Conservation (phyloP, 176 grass and related monocot genomes). For the Saccharum spontaneum region DNA sequence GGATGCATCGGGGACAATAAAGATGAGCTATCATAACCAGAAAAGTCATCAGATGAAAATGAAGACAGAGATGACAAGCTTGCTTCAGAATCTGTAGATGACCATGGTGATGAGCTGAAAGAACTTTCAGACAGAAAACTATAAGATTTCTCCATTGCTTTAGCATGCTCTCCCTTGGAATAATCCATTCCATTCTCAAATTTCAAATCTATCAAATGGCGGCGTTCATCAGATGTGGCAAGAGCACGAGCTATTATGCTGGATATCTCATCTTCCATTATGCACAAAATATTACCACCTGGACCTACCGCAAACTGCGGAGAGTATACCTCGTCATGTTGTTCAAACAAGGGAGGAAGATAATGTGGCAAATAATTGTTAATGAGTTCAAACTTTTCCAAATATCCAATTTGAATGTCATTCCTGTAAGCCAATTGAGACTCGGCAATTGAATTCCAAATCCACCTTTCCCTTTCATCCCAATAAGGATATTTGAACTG, state of each 20-base stretch:
- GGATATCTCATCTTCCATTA: conserved; percentile 84
- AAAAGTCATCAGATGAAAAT: conserved; percentile 62
- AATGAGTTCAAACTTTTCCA: conserved; percentile 61
- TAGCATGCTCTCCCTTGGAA: conserved; percentile 30
- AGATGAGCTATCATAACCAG: conserved; percentile 51
- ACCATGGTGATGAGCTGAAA: conserved; percentile 54
- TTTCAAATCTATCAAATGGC: conserved; percentile 30
- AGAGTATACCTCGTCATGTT: conserved; percentile 42
- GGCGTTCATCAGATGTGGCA: conserved; percentile 59
- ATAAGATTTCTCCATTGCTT: conserved; percentile 66
- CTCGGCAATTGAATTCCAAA: conserved; percentile 76
- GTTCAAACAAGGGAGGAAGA: conserved; percentile 53
- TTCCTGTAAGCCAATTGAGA: conserved; percentile 62
- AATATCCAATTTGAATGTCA: conserved; percentile 52
- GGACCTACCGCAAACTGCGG: conserved; percentile 63
- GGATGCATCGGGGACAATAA: conserved; percentile 62
- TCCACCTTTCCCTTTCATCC: conserved; percentile 65
- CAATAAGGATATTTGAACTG: conserved; percentile 37
- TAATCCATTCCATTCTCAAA: conserved; percentile 41
- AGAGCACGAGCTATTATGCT: conserved; percentile 86
- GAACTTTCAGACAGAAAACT: conserved; percentile 68
- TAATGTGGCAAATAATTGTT: conserved; percentile 75
- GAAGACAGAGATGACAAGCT: conserved; percentile 43
- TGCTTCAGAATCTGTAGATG: conserved; percentile 63
- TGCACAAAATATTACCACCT: conserved; percentile 62